These are phyloP conservation scores for Entoloma clypeatum DNA, from an alignment of 1,284 basidiomycete species.

Conservation along the genomic window DNA sequence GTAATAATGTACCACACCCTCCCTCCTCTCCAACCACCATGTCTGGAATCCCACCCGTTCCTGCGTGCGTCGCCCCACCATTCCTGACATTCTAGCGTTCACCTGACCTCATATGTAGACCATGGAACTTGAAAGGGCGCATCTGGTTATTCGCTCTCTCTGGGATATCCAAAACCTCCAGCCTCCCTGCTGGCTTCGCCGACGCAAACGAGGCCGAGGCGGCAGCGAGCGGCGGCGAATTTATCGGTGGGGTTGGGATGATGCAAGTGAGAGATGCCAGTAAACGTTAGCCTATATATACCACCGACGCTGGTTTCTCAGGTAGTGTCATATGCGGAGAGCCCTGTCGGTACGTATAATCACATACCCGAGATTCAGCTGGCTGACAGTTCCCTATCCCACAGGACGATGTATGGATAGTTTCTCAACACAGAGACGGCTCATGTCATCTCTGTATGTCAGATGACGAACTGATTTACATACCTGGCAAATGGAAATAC, in stretches of 20 bases:
- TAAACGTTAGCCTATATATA: no score
- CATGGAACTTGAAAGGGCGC: constrained; percentile 27
- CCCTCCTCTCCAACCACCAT: constrained; percentile 9
- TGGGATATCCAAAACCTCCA: constrained; percentile 16
- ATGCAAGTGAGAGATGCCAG: constrained; percentile 22
- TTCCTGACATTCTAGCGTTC: neutral
- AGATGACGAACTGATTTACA: constrained; percentile 30
- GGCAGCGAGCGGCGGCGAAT: constrained; percentile 24
- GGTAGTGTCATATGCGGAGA: constrained; percentile 28
- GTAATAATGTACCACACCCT: neutral
- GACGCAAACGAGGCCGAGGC: constrained; percentile 23
- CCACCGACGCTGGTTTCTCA: constrained; percentile 5
- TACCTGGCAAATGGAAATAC: constrained; percentile 29
- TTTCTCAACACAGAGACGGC: neutral
- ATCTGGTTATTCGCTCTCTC: constrained; percentile 26
- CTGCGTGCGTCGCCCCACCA: constrained; percentile 14
- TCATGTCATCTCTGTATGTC: neutral
- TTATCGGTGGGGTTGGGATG: constrained; percentile 25
- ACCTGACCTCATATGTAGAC: constrained; percentile 13
- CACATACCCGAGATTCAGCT: neutral
- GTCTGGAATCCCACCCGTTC: constrained; percentile 16
- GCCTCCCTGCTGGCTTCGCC: constrained; percentile 30
- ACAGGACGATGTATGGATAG: constrained; percentile 15
- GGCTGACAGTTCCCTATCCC: neutral
- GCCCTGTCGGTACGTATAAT: constrained; percentile 24